phyloP scores from a whole-genome alignment of 441 rosid species.

The Jatropha multifida region DNA sequence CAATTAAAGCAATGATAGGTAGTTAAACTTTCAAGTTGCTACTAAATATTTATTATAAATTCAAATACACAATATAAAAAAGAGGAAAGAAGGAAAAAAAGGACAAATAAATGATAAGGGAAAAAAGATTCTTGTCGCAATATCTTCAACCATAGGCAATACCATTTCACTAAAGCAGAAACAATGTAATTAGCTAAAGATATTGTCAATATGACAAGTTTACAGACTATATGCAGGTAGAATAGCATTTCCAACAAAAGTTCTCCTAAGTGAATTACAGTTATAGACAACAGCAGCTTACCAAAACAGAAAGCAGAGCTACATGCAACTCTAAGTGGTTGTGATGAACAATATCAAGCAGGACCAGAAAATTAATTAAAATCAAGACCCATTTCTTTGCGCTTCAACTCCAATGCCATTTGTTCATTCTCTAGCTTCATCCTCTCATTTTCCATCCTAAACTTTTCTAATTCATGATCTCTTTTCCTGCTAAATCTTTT shows the following conservation, averaged over 20 bases:
- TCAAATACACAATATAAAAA: background rate
- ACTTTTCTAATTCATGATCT: conserved; percentile 68
- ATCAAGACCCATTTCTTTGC: conserved; percentile 54
- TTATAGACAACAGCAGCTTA: conserved; percentile 29
- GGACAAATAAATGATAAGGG: conserved; percentile 9
- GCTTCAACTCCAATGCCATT: conserved; percentile 66
- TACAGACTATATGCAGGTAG: conserved; percentile 31
- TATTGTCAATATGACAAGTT: conserved; percentile 21
- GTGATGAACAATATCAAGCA: conserved; percentile 6
- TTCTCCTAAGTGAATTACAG: conserved; percentile 18
- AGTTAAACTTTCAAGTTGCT: conserved; percentile 7
- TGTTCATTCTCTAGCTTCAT: conserved; percentile 86
- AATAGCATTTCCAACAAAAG: conserved; percentile 16
- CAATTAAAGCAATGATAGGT: background rate
- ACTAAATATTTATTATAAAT: conserved; percentile 8
- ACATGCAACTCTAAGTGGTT: conserved; percentile 10
- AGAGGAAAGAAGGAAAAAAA: background rate
- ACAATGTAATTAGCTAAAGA: conserved; percentile 21
- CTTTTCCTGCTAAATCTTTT: conserved; percentile 77
- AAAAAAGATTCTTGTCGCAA: conserved; percentile 5
- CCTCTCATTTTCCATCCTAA: conserved; percentile 80
- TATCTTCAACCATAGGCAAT: conserved; percentile 27
- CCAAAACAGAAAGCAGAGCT: conserved; percentile 24
- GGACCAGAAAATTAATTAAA: conserved; percentile 22
- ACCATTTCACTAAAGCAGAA: conserved; percentile 18